phyloP scores from a whole-genome alignment of 2,329 filamentous ascomycete genomes.

The Didymella exigua region DNA sequence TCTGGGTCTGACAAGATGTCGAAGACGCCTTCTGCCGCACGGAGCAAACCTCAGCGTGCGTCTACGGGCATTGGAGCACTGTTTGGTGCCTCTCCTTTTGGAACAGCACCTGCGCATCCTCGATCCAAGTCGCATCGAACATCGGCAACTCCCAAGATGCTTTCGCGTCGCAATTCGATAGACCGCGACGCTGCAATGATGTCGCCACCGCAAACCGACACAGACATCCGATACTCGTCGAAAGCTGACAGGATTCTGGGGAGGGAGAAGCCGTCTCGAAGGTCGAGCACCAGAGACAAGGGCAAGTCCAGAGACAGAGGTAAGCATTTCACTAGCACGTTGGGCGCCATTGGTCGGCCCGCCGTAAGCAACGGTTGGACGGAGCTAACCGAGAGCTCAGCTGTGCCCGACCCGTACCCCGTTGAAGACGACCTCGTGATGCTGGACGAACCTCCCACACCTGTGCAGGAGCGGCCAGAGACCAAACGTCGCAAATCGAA shows the following conservation, averaged over 20 bases:
- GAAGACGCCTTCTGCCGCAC: conserved; percentile 48
- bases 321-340: conserved; percentile 38
- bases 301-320: conserved; percentile 59
- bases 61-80: conserved; percentile 66
- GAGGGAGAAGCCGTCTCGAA: conserved; percentile 52
- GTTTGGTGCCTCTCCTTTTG: conserved; percentile 58
- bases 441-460: conserved; percentile 49
- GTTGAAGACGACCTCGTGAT: conserved; percentile 67
- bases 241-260: conserved; percentile 84
- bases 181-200: conserved; percentile 69
- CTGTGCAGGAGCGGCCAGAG: conserved; percentile 37
- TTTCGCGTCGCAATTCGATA: conserved; percentile 71
- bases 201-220: conserved; percentile 75
- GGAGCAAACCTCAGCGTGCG: conserved; percentile 59
- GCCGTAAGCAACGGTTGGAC: conserved; percentile 44
- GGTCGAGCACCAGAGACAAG: conserved; percentile 51
- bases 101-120: conserved; percentile 54
- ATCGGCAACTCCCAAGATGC: conserved; percentile 60
- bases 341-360: conserved; percentile 29
- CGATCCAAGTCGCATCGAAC: conserved; percentile 72
- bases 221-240: conserved; percentile 63
- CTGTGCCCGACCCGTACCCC: conserved; percentile 63
- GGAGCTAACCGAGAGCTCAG: conserved; percentile 42
- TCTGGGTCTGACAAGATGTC: conserved; percentile 75
- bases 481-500: conserved; percentile 51